Conservation (phyloP, 768 basidiomycete genomes). For the Coprinopsis sp. region DNA sequence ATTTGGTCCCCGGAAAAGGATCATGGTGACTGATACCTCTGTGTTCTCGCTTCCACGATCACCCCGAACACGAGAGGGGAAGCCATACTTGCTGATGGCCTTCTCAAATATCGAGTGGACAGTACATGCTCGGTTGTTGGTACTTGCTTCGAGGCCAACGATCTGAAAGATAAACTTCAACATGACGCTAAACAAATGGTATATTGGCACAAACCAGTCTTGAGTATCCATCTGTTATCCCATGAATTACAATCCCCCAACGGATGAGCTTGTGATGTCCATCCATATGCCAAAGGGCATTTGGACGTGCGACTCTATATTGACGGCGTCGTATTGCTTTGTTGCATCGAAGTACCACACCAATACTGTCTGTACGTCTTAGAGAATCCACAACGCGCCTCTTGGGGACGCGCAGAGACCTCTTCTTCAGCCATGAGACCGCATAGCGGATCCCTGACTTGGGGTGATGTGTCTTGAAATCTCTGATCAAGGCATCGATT, state of each 20-base stretch:
- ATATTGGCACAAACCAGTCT: too few species aligned
- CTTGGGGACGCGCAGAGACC: background rate
- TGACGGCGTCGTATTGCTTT: background rate
- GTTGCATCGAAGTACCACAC: background rate
- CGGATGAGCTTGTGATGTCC: too few species aligned
- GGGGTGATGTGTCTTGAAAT: background rate
- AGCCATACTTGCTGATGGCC: background rate
- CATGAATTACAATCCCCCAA: too few species aligned
- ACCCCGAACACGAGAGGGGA: background rate
- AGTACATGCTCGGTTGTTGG: background rate
- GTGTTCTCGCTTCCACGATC: conserved; percentile 1
- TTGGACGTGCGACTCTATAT: background rate
- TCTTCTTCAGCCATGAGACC: background rate
- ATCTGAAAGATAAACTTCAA: background rate
- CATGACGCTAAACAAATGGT: too few species aligned
- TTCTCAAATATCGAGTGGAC: background rate
- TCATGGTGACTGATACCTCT: conserved; percentile 12
- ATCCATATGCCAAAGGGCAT: background rate
- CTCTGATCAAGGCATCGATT: background rate
- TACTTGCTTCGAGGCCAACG: background rate
- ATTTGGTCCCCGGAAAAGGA: background rate
- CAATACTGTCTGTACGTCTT: background rate
- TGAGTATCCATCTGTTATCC: too few species aligned
- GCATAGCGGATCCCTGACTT: conserved; percentile 1
- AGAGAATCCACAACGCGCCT: background rate